phyloP scores from a whole-genome alignment of 1,139 yeast species.

The Pneumocystis sp. region DNA sequence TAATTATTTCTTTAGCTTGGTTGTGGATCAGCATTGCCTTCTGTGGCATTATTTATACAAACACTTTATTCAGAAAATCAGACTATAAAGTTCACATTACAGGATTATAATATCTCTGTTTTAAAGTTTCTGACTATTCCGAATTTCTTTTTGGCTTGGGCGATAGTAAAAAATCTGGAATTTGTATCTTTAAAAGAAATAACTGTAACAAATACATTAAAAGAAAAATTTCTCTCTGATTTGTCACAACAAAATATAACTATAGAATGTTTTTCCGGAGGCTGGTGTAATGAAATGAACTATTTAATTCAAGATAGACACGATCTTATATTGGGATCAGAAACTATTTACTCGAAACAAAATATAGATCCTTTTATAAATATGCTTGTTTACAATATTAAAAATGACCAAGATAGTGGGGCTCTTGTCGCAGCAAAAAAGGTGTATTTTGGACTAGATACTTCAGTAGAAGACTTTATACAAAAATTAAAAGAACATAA shows the following conservation, averaged over 20 bases:
- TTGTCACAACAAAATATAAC: background rate
- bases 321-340: background rate
- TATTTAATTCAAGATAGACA: background rate
- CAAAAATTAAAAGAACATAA: background rate
- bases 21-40: slow-evolving; percentile 1
- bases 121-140: background rate
- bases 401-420: background rate
- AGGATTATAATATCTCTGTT: background rate
- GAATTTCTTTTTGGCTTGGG: background rate
- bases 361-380: background rate
- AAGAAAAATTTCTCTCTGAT: background rate
- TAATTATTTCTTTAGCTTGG: background rate
- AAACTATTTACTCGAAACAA: background rate
- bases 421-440: background rate
- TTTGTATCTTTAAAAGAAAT: background rate
- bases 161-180: background rate
- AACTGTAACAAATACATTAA: background rate
- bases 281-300: background rate
- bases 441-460: background rate
- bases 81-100: background rate
- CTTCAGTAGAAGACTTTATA: background rate
- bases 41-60: background rate
- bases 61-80: background rate
- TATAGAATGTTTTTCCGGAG: background rate
- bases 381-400: background rate